Percentiles rank a stretch among this genome's conserved stretches.
phyloP scores from a whole-genome alignment of 108 stramenopile species.

The Hondaea fermentalgiana region DNA sequence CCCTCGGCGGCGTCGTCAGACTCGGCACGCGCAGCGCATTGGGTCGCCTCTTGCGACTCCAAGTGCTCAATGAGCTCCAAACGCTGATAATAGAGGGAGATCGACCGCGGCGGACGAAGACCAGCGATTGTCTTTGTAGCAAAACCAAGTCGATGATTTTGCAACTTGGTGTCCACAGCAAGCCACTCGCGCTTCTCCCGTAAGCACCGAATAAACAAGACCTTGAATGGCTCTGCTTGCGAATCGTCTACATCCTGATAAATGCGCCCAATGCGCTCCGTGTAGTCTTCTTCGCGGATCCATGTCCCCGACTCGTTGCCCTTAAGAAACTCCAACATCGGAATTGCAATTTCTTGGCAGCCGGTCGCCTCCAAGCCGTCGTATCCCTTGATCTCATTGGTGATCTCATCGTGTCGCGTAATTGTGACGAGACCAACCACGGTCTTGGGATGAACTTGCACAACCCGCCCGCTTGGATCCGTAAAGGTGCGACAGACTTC shows the following conservation, averaged over 20 bases:
- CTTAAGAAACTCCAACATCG: neutral
- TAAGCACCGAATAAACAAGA: neutral
- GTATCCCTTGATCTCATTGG: slow-evolving; percentile 5
- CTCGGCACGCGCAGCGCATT: neutral
- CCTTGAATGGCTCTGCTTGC: neutral
- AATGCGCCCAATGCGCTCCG: neutral
- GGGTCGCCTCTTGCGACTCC: neutral
- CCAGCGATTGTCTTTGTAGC: neutral
- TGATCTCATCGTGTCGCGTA: neutral
- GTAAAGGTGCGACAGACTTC: neutral
- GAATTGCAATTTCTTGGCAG: neutral
- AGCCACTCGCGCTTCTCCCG: neutral
- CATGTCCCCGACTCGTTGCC: neutral
- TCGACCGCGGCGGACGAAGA: neutral
- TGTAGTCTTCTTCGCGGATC: neutral
- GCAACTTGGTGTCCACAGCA: neutral
- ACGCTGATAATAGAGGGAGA: neutral
- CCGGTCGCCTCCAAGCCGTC: neutral
- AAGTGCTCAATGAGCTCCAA: neutral
- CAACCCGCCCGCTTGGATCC: neutral
- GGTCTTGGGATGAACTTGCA: neutral
- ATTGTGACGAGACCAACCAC: neutral
- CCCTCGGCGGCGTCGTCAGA: too few species aligned
- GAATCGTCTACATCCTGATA: neutral
- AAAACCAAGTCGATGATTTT: neutral